Evolutionary conservation across 1,139 yeast genomes (phyloP).

Genomic region (Hemisphaericaspora subhashii): DNA sequence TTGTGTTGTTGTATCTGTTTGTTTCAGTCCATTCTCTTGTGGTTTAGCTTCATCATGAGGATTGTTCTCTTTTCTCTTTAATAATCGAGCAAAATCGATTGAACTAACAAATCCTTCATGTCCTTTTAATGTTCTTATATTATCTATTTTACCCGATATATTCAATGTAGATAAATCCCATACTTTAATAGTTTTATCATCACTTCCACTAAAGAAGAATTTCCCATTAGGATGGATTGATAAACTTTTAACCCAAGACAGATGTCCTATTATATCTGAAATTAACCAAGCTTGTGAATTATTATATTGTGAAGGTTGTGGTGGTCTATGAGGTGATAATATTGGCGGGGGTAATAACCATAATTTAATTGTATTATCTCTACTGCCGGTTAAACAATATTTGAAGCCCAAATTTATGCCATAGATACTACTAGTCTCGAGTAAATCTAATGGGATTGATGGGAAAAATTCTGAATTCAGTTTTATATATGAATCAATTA

Average conservation of each 20-base stretch:
- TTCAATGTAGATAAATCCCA: constrained; percentile 72
- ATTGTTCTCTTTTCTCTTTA: constrained; percentile 16
- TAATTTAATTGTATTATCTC: constrained; percentile 73
- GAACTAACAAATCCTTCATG: constrained; percentile 76
- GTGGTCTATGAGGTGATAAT: constrained; percentile 53
- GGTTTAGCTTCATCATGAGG: background rate
- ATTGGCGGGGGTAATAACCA: constrained; percentile 74
- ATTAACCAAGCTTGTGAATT: constrained; percentile 63
- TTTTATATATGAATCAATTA: constrained; percentile 50
- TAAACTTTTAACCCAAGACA: constrained; percentile 81
- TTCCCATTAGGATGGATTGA: constrained; percentile 76
- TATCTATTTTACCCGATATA: constrained; percentile 40
- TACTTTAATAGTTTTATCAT: constrained; percentile 71
- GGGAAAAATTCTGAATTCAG: constrained; percentile 33
- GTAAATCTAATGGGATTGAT: constrained; percentile 32
- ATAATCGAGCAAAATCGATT: constrained; percentile 57
- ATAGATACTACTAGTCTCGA: constrained; percentile 25
- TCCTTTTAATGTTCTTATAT: constrained; percentile 53
- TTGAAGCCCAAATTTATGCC: constrained; percentile 55
- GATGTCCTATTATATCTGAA: constrained; percentile 65
- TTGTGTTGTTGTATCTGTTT: constrained; percentile 18
- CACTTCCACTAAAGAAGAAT: constrained; percentile 70
- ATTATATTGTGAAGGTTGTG: constrained; percentile 51
- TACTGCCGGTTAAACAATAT: constrained; percentile 75
- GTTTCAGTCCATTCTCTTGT: constrained; percentile 14